Evolutionary conservation across 495 filamentous ascomycete species (phyloP), one percentile per base, ranked within the genome.

Genomic region (Podospora pseudopauciseta): DNA sequence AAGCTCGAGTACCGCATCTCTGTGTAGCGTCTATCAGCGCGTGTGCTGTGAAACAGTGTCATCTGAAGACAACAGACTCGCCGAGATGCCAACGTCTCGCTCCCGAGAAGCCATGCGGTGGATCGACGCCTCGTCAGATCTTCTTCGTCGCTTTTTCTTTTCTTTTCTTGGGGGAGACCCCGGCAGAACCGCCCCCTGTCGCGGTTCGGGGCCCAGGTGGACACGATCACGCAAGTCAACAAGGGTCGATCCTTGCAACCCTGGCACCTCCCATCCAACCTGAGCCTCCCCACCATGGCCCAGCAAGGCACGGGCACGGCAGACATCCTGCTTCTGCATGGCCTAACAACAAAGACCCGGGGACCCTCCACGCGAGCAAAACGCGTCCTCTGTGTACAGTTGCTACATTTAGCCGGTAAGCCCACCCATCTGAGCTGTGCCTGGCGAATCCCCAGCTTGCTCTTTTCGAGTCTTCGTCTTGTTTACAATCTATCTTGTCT

Each of bases 371-470:
- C 72, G 72, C 72, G 72, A 70, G 64, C 61, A 59, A 66, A 67
- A 67, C 68, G 65, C 70, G 63, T 74, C 63, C 23, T 60, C 56
- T 70, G 64, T 70, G 59, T 32, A 65, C 61, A 9, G 20, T 56
- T 49, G 15, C 64, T 70, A 74, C 72, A 74, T 74, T 74, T 74
- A 74, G 59, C 70, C 72, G 65, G 63, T 60, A 60, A 60, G 68
- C 68, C 72, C 72, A 67, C 71, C 54, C 9, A 23, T 63, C 34
- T 20, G 58, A 53, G n/a, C 56, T 27, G 26, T 59, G 59, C 9
- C 57, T 60, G 57, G 57, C 28, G 66, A 60, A 65, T 71, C 67
- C 65, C 62, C 59, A 63, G 64, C 58, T 65, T 60, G 32, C 39
- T 66, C 65, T 67, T 44, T 65, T 39, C 13, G 26, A 54, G 39